Conservation (phyloP, 2,329 filamentous ascomycete species). For the Amesomyces nigricolor region DNA sequence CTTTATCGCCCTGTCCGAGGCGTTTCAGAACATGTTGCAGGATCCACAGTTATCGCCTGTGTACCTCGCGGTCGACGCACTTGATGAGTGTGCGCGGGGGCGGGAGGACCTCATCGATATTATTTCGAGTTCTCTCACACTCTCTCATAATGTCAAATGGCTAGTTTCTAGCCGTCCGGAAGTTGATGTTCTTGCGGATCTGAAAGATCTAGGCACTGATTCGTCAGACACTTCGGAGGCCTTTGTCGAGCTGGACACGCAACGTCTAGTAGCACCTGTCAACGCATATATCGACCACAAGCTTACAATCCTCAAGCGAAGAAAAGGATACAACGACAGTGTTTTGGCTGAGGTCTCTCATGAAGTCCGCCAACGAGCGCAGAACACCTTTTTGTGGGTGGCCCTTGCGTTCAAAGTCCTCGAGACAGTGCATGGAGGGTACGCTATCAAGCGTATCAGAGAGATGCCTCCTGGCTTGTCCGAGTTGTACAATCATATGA, state of each 20-base stretch:
- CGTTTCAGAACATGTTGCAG: no score
- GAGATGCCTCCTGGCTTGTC: conserved; percentile 24
- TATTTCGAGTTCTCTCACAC: no score
- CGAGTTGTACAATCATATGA: conserved; percentile 27
- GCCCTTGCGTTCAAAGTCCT: conserved; percentile 33
- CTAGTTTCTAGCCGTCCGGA: no score
- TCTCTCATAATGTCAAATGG: no score
- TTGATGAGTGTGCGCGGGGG: no score
- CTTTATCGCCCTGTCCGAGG: no score
- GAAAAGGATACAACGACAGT: conserved; percentile 9
- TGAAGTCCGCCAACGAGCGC: conserved; percentile 26
- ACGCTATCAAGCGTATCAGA: conserved; percentile 18
- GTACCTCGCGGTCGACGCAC: no score
- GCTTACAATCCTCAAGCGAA: conserved; percentile 8
- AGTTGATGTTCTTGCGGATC: no score
- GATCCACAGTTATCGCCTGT: no score
- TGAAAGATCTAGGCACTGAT: no score
- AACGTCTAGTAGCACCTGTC: conserved; percentile 14
- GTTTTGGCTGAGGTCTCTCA: conserved; percentile 5
- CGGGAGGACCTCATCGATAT: no score
- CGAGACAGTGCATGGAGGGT: conserved; percentile 15
- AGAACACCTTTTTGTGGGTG: conserved; percentile 37
- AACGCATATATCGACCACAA: conserved; percentile 18
- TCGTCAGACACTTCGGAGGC: no score
- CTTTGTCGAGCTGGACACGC: conserved; percentile 16